A percentile compares a stretch with the other conserved stretches of the same genome.
Conservation (phyloP, 164 flowering plant species). For the Vitis rotundifolia region DNA sequence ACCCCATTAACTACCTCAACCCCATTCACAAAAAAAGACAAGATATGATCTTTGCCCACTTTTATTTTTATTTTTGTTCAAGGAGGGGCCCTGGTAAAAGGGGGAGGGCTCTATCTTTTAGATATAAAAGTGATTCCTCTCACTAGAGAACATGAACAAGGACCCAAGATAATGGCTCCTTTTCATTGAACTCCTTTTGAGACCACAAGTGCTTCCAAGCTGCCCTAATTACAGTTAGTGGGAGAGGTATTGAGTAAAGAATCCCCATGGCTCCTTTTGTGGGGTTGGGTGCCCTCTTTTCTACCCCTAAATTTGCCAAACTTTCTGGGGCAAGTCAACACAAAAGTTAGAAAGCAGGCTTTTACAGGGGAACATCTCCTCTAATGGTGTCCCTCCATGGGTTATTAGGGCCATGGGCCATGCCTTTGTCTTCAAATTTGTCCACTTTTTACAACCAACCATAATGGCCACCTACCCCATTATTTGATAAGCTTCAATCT, state of each 20-base stretch:
- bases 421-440: slow-evolving; percentile 1
- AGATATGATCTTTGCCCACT: not conserved
- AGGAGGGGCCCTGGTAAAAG: not conserved
- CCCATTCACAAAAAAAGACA: not conserved
- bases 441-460: not conserved
- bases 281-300: slow-evolving; percentile 19
- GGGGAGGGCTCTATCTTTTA: slow-evolving; percentile 25
- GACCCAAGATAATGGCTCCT: slow-evolving; percentile 41
- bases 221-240: slow-evolving; percentile 12
- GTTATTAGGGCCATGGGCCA: slow-evolving; percentile 2
- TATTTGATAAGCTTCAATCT: not conserved
- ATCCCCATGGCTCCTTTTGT: slow-evolving; percentile 21
- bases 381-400: slow-evolving; percentile 11
- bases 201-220: slow-evolving; percentile 35
- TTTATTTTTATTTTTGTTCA: not conserved
- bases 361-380: slow-evolving; percentile 30
- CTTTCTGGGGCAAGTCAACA: slow-evolving; percentile 53
- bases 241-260: slow-evolving; percentile 1
- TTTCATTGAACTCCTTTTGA: slow-evolving; percentile 33
- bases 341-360: slow-evolving; percentile 24
- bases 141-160: slow-evolving; percentile 36
- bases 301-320: slow-evolving; percentile 26
- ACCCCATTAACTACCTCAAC: too few species aligned
- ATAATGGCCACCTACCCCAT: not conserved
- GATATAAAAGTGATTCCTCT: slow-evolving; percentile 36